Evolutionary conservation across 1,139 yeast genomes (phyloP), one percentile per base, ranked within the genome.

Genomic region (Hyphopichia buzzinii): DNA sequence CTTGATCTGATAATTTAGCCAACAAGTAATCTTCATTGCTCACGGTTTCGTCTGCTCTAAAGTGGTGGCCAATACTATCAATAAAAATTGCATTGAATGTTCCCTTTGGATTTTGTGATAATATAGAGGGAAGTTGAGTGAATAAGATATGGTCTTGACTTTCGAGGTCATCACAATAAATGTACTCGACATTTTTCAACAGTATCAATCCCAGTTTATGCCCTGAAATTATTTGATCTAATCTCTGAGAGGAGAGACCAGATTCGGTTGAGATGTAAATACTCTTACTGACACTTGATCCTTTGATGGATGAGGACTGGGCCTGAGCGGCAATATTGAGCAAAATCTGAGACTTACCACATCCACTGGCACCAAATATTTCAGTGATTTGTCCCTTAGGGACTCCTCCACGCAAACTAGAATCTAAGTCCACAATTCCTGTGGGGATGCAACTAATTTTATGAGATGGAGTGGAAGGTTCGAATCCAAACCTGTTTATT

Each of bases 51-150:
- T 22, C 23, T 3, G 84, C 79, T 39, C 96, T 63, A 35, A 84
- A 64, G 54, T 87, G 96, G 44, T 88, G 94, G 0, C 96, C 87
- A n/a, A 89, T 79, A 26, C 95, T 84, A 57, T 89, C 97, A 8
- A 89, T 69, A 0, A 87, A 68, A 0, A 89, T 64, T 15, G 84
- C 49, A 30, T 76, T 81, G 2, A 79, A 67, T 2, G 63, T 52
- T 4, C 57, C 57, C 8, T 52, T 46, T 32, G 25, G 29, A 11
- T 68, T 63, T 31, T 71, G 55, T 21, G 68, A 61, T 8, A 81
- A 52, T 29, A 79, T 54, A 1, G 72, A 57, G 0, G 95, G 95
- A 4, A 89, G 60, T 49, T 86, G 95, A 15, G 84, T 82, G 42
- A 67, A 72, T 4, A 89, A 42, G 11, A 87, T 78, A 49, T 85